Conservation (phyloP, 2,329 filamentous ascomycete species). For the Pseudogymnoascus sp. region DNA sequence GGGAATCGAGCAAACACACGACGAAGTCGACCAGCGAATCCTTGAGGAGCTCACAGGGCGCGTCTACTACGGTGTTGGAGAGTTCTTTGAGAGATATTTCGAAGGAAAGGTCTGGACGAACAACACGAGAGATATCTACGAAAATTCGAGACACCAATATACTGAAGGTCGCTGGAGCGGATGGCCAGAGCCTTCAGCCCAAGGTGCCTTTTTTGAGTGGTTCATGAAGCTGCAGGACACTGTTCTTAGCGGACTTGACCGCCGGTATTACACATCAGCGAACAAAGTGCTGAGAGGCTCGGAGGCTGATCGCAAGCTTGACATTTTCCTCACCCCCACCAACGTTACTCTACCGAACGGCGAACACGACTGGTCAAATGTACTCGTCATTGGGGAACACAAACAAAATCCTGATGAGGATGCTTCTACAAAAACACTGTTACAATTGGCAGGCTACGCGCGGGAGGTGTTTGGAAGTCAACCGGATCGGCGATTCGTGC, state of each 20-base stretch:
- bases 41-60: conserved; percentile 22
- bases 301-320: conserved; percentile 23
- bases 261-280: conserved; percentile 22
- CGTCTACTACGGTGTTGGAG: conserved; percentile 22
- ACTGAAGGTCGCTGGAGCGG: conserved; percentile 18
- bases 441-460: conserved; percentile 23
- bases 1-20: conserved; percentile 22
- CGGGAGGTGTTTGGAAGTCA: conserved; percentile 27
- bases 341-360: conserved; percentile 15
- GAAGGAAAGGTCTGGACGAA: conserved; percentile 9
- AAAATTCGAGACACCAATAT: conserved; percentile 22
- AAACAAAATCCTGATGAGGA: conserved; percentile 21
- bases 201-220: conserved; percentile 22
- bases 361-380: conserved; percentile 21
- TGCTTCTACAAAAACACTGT: conserved; percentile 19
- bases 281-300: conserved; percentile 23
- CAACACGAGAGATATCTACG: conserved; percentile 18
- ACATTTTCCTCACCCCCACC: conserved; percentile 20
- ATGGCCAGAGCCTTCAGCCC: conserved; percentile 21
- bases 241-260: conserved; percentile 17
- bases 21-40: conserved; percentile 24
- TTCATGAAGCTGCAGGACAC: conserved; percentile 23
- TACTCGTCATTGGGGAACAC: conserved; percentile 22
- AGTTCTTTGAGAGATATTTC: conserved; percentile 15
- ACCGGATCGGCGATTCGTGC: conserved; percentile 28